Evolutionary conservation across 2,329 filamentous ascomycete species (phyloP).

Genomic region (Ascochyta rabiei): DNA sequence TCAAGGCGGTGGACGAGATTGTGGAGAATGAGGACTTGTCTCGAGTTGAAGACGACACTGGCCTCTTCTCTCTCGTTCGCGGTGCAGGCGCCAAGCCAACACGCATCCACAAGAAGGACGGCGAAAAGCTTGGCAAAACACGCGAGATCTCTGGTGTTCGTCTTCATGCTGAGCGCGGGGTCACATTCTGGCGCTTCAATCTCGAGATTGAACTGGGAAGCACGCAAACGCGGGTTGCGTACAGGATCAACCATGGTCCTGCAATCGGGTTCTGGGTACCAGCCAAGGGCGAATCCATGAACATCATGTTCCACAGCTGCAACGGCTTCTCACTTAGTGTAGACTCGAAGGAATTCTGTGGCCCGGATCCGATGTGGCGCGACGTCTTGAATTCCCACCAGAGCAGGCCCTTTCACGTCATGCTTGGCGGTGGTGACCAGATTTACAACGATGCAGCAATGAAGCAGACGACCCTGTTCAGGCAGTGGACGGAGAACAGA

Average conservation of each 20-base stretch:
- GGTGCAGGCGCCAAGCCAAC: slow-evolving; percentile 52
- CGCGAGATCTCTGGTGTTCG: slow-evolving; percentile 83
- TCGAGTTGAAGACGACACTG: slow-evolving; percentile 76
- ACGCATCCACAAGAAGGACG: slow-evolving; percentile 66
- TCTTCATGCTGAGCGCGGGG: slow-evolving; percentile 82
- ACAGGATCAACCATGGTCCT: slow-evolving; percentile 92
- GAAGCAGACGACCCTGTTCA: slow-evolving; percentile 75
- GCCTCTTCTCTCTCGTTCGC: slow-evolving; percentile 75
- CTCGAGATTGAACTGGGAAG: slow-evolving; percentile 85
- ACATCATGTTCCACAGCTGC: slow-evolving; percentile 98
- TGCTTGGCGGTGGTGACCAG: slow-evolving; percentile 96
- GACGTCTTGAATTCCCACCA: slow-evolving; percentile 95
- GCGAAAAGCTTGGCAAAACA: slow-evolving; percentile 80
- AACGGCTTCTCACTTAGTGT: slow-evolving; percentile 90
- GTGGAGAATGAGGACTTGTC: slow-evolving; percentile 81
- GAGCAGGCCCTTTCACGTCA: slow-evolving; percentile 91
- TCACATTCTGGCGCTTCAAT: slow-evolving; percentile 97
- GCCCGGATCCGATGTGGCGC: slow-evolving; percentile 95
- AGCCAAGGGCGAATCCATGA: slow-evolving; percentile 83
- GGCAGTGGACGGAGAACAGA: slow-evolving; percentile 81
- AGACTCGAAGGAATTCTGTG: slow-evolving; percentile 80
- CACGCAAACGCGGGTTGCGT: slow-evolving; percentile 84
- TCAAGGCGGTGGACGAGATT: slow-evolving; percentile 85
- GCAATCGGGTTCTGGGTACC: slow-evolving; percentile 95
- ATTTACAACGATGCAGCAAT: slow-evolving; percentile 92